phyloP scores from a whole-genome alignment of 2,329 filamentous ascomycete genomes.

The Byssothecium circinans region DNA sequence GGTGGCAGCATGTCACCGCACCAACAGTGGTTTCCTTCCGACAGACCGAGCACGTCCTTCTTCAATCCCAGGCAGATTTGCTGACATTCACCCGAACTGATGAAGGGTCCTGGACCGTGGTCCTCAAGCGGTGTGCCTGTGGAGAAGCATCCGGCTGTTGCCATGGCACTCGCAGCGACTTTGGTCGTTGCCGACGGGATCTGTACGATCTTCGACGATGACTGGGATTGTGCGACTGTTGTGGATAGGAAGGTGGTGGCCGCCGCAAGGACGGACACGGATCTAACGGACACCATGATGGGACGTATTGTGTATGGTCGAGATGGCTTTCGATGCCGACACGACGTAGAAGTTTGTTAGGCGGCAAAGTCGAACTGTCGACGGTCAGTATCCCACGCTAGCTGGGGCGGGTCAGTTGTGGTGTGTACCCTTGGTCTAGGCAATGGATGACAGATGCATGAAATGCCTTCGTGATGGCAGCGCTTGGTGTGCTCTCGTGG shows the following conservation, averaged over 20 bases:
- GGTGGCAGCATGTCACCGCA: slow-evolving; percentile 73
- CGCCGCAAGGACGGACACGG: slow-evolving; percentile 36
- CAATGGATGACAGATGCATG: slow-evolving; percentile 23
- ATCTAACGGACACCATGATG: slow-evolving; percentile 39
- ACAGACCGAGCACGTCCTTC: slow-evolving; percentile 64
- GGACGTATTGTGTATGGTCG: slow-evolving; percentile 8
- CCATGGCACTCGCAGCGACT: slow-evolving; percentile 28
- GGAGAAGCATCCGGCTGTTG: slow-evolving; percentile 55
- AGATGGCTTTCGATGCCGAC: slow-evolving; percentile 7
- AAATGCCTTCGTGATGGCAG: slow-evolving; percentile 17
- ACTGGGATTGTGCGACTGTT: slow-evolving; percentile 22
- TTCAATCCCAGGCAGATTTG: slow-evolving; percentile 50
- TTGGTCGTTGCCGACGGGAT: slow-evolving; percentile 39
- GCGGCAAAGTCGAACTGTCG: slow-evolving; percentile 24
- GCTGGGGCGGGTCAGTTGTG: slow-evolving; percentile 8
- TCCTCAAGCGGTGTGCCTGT: slow-evolving; percentile 51
- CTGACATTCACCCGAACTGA: slow-evolving; percentile 60
- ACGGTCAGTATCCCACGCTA: slow-evolving; percentile 21
- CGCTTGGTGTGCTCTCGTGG: slow-evolving; percentile 6
- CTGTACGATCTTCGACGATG: slow-evolving; percentile 15
- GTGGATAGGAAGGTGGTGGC: slow-evolving; percentile 34
- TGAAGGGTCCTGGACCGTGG: slow-evolving; percentile 54
- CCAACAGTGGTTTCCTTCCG: slow-evolving; percentile 65
- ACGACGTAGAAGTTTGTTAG: slow-evolving; percentile 20
- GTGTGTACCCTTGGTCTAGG: slow-evolving; percentile 31